Percentiles rank a stretch among this genome's conserved stretches.
Conservation (phyloP, 2,329 filamentous ascomycete species). For the Chrysoporthe austroafricana region DNA sequence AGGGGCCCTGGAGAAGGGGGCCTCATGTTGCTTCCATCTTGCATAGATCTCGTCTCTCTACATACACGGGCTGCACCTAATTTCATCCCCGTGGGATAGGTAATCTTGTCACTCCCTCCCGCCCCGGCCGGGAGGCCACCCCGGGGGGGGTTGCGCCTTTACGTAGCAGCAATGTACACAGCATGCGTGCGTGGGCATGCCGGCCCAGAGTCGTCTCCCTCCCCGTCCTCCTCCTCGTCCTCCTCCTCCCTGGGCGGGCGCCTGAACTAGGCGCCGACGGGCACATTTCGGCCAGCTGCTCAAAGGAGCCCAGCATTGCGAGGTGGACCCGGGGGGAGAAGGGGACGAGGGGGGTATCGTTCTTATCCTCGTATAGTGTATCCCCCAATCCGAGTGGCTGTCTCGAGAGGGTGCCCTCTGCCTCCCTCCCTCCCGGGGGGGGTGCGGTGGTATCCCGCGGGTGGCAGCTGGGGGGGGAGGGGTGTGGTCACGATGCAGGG, state of each 20-base stretch:
- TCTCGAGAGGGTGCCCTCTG: too few species aligned
- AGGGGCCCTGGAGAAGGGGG: not conserved
- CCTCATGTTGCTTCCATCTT: slow-evolving; percentile 19
- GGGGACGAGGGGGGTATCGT: not conserved
- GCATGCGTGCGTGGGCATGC: not conserved
- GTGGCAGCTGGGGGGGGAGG: not conserved
- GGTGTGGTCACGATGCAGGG: too few species aligned
- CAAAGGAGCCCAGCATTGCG: not conserved
- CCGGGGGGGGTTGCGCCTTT: not conserved
- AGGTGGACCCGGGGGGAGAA: too few species aligned
- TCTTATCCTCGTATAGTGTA: not conserved
- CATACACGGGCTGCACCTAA: slow-evolving; percentile 24
- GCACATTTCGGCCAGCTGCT: not conserved
- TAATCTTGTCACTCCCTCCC: not conserved
- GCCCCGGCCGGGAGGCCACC: slow-evolving; percentile 21
- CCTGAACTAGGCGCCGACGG: not conserved
- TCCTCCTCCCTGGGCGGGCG: too few species aligned
- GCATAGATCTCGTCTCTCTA: slow-evolving; percentile 28
- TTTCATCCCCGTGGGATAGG: slow-evolving; percentile 10
- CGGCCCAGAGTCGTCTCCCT: too few species aligned
- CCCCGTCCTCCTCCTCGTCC: too few species aligned
- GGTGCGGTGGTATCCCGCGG: slow-evolving; percentile 12
- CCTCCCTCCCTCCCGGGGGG: too few species aligned
- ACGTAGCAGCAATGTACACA: too few species aligned
- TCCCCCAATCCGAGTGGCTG: not conserved